Percentiles rank a stretch among this genome's conserved stretches.
These are phyloP conservation scores for Lachnellula arida DNA, from an alignment of 2,329 filamentous ascomycete genomes.

Conservation along the genomic window DNA sequence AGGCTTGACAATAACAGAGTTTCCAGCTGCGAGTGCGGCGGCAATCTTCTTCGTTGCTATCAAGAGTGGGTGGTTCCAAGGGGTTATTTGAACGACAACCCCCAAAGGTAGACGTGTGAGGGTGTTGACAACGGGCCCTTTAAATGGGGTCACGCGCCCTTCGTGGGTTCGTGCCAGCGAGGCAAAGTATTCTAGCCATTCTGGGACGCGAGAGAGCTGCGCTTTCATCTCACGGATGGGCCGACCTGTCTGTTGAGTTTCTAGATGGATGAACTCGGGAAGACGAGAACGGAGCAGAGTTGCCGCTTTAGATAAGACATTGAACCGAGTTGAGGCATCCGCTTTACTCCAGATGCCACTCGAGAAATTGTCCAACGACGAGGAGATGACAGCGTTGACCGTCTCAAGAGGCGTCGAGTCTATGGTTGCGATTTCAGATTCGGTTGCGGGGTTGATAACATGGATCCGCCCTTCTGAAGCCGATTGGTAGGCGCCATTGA, in stretches of 20 bases:
- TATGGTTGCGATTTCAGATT: constrained; percentile 17
- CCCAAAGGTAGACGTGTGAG: constrained; percentile 51
- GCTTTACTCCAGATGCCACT: constrained; percentile 15
- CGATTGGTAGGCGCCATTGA: constrained; percentile 15
- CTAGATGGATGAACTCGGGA: constrained; percentile 53
- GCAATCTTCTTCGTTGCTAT: constrained; percentile 47
- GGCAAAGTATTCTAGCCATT: constrained; percentile 70
- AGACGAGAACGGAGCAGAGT: constrained; percentile 48
- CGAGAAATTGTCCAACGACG: constrained; percentile 17
- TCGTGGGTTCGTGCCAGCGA: constrained; percentile 63
- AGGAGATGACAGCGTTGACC: constrained; percentile 12
- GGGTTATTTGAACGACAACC: constrained; percentile 52
- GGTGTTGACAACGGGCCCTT: constrained; percentile 55
- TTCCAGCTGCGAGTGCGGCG: constrained; percentile 33
- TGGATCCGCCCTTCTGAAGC: constrained; percentile 8
- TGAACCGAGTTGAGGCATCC: constrained; percentile 42
- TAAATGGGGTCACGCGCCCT: constrained; percentile 60
- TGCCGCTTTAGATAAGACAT: constrained; percentile 57
- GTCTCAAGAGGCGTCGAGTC: constrained; percentile 13
- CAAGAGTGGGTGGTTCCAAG: constrained; percentile 55
- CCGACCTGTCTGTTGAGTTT: constrained; percentile 64
- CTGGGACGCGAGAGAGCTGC: constrained; percentile 59
- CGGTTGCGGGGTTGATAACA: constrained; percentile 20
- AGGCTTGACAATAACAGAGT: constrained; percentile 35
- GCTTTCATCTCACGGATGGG: constrained; percentile 66